phyloP scores from a whole-genome alignment of 176 grass and related monocot genomes.

The Avena atlantica region DNA sequence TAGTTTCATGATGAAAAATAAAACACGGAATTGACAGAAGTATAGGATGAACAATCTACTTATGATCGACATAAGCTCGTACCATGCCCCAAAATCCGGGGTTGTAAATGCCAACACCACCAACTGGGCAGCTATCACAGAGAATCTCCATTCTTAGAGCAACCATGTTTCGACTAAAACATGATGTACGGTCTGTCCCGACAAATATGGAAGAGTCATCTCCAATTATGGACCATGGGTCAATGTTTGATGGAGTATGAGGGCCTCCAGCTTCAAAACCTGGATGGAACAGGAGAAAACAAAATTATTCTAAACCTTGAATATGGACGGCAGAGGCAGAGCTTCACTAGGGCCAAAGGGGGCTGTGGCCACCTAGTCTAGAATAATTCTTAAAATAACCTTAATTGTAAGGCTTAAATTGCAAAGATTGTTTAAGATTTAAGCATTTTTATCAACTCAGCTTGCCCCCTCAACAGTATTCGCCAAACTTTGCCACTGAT shows the following conservation, averaged over 20 bases:
- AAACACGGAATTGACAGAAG: not conserved
- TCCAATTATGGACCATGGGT: conserved; percentile 83
- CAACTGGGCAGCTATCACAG: conserved; percentile 69
- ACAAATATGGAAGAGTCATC: conserved; percentile 67
- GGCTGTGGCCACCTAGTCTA: too few species aligned
- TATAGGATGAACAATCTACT: not conserved
- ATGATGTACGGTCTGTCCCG: conserved; percentile 64
- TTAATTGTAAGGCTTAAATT: too few species aligned
- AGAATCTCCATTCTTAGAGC: conserved; percentile 86
- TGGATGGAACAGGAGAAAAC: conserved; percentile 19
- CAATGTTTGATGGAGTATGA: conserved; percentile 88
- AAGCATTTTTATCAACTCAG: too few species aligned
- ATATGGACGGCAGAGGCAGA: too few species aligned
- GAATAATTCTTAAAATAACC: too few species aligned
- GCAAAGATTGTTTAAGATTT: too few species aligned
- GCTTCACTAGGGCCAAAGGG: too few species aligned
- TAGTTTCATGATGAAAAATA: not conserved
- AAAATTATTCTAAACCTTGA: not conserved
- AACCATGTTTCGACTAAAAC: conserved; percentile 77
- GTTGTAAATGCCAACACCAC: conserved; percentile 92
- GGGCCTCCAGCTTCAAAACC: conserved; percentile 95
- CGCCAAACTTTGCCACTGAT: too few species aligned
- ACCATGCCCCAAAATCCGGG: conserved; percentile 99
- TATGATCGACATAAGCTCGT: not conserved
- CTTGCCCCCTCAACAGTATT: too few species aligned